Base-by-base conservation (phyloP, 352 stramenopile genomes). In the Phytophthora cryptogea region DNA sequence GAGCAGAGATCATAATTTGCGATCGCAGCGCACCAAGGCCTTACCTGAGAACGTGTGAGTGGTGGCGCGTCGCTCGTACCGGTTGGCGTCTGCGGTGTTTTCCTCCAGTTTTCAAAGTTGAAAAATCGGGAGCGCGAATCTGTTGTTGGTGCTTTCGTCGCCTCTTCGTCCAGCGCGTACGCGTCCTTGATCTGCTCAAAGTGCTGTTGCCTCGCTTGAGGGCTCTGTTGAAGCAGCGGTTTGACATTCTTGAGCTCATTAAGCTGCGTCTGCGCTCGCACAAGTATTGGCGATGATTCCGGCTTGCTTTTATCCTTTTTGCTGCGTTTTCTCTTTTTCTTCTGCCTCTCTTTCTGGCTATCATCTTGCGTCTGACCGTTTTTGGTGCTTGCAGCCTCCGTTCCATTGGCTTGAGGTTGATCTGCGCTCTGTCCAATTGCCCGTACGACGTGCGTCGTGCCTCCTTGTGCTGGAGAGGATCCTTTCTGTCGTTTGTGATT, bases 111-210 rank as follows among this genome's bases (percentile, higher is more conserved):
- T n/a, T 74, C 66, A 44, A 72, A 63, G n/a, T 32, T 53, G 33
- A 68, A 63, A 14, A 74, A 60, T 23, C 56, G 43, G 1, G 26
- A 44, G 17, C 41, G 42, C 9, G 14, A 4, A 11, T 71, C 51
- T 43, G 39, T 28, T 33, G 46, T 4, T 35, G 49, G 44, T 4
- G 66, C 56, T 44, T 77, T 79, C 6, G 53, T 68, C 7, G 41
- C 59, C 9, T 72, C 59, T 36, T 84, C 66, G 11, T 68, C 64
- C 7, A 87, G 47, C 1, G 72, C 50, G 23, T 83, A 84, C 4
- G 74, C 74, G 26, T 77, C 72, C 41, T 80, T 81, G 58, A 83
- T 80, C 47, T 81, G 55, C 30, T 84, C 74, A 63, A 81, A 84
- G 26, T 83, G 54, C n/a, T 79, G 69, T 37, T 60, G 49, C 33